These are phyloP conservation scores for Diatrype stigma DNA, from an alignment of 2,329 filamentous ascomycete species.

Conservation along the genomic window DNA sequence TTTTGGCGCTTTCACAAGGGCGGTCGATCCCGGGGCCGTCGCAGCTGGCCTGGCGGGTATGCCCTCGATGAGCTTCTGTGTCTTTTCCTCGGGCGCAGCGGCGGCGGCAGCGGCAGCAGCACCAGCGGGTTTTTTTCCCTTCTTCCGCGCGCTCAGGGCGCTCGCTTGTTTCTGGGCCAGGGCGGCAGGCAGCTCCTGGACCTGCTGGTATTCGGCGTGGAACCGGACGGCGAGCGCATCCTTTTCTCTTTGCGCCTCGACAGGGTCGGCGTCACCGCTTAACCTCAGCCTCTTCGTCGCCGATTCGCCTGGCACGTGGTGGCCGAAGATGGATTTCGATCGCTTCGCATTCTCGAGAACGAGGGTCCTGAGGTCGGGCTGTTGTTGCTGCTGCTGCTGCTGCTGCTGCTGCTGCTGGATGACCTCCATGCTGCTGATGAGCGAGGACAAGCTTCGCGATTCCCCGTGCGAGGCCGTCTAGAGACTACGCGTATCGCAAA, in stretches of 20 bases:
- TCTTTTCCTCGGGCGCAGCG: slow-evolving; percentile 32
- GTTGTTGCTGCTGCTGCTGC: too few species aligned
- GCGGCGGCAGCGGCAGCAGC: slow-evolving; percentile 9
- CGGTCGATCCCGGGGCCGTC: slow-evolving; percentile 24
- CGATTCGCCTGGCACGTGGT: slow-evolving; percentile 14
- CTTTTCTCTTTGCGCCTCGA: slow-evolving; percentile 23
- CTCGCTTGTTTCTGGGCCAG: slow-evolving; percentile 34
- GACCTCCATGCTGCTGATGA: slow-evolving; percentile 20
- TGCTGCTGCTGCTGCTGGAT: slow-evolving; percentile 5
- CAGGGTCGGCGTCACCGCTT: slow-evolving; percentile 17
- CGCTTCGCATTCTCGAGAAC: slow-evolving; percentile 25
- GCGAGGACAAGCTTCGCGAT: too few species aligned
- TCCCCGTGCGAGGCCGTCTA: too few species aligned
- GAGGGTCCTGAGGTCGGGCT: slow-evolving; percentile 23
- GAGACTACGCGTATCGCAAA: too few species aligned
- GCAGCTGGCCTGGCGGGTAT: slow-evolving; percentile 42
- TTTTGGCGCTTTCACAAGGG: slow-evolving; percentile 28
- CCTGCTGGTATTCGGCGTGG: slow-evolving; percentile 27
- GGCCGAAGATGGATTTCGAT: slow-evolving; percentile 25
- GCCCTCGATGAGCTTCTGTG: slow-evolving; percentile 65
- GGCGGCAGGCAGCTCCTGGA: slow-evolving; percentile 24
- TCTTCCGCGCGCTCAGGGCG: slow-evolving; percentile 23
- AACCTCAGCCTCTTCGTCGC: slow-evolving; percentile 25
- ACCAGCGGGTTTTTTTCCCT: slow-evolving; percentile 18
- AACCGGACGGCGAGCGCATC: slow-evolving; percentile 27